A percentile compares a stretch with the other conserved stretches of the same genome.
Conservation (phyloP, 805 yeast genomes). For the Naumovozyma dairenensis region DNA sequence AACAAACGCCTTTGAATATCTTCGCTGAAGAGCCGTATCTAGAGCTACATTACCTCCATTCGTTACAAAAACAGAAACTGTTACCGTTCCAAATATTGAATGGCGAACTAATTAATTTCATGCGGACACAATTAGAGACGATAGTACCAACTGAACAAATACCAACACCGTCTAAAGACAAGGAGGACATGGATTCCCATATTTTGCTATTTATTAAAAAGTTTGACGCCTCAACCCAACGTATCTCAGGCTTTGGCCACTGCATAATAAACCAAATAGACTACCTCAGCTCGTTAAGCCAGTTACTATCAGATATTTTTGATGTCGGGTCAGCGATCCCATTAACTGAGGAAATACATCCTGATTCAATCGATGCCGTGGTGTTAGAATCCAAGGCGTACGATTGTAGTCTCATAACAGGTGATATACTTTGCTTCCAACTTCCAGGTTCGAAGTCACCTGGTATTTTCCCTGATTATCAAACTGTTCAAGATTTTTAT, state of each 20-base stretch:
- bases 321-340: conserved; percentile 29
- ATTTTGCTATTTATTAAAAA: conserved; percentile 46
- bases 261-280: conserved; percentile 41
- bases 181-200: conserved; percentile 4
- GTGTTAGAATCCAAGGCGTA: conserved; percentile 34
- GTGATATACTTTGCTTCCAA: conserved; percentile 49
- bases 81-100: conserved; percentile 7
- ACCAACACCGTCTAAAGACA: conserved; percentile 8
- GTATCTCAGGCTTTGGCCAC: conserved; percentile 59
- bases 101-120: conserved; percentile 15
- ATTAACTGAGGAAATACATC: conserved; percentile 54
- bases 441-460: conserved; percentile 7
- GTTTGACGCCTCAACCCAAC: conserved; percentile 48
- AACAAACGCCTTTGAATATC: conserved; percentile 40
- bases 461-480: conserved; percentile 26
- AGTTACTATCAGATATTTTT: conserved; percentile 25
- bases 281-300: conserved; percentile 25
- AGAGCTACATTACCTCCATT: conserved; percentile 16
- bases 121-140: conserved; percentile 12
- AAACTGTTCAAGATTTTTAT: conserved; percentile 39
- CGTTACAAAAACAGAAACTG: conserved; percentile 10
- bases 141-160: conserved; percentile 6
- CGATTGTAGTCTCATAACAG: conserved; percentile 50
- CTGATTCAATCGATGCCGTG: conserved; percentile 39
- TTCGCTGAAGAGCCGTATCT: conserved; percentile 54